These are phyloP conservation scores for Fusarium sacchari DNA, from an alignment of 2,329 filamentous ascomycete genomes.

Conservation along the genomic window DNA sequence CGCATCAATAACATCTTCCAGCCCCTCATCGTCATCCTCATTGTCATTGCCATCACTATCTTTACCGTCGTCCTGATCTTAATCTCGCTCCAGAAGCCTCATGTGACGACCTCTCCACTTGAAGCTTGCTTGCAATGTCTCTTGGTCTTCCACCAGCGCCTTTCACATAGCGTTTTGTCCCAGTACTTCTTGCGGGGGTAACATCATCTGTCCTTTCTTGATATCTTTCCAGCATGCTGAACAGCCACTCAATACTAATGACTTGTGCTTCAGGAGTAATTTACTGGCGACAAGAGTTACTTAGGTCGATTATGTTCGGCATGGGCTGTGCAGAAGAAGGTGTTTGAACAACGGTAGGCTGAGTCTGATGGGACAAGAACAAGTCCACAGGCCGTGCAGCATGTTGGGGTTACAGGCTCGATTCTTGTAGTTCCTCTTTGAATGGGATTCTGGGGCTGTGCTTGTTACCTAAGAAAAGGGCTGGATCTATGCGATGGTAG, in stretches of 20 bases:
- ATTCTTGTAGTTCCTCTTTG: fast-evolving
- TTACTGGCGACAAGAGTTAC: too few species aligned
- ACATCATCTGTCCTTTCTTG: neutral
- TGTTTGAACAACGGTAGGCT: neutral
- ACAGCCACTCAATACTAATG: neutral
- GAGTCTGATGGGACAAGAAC: too few species aligned
- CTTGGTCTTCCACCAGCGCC: fast-evolving
- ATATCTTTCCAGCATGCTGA: neutral
- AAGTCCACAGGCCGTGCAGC: neutral
- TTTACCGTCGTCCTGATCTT: too few species aligned
- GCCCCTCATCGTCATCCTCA: neutral
- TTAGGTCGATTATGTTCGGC: too few species aligned
- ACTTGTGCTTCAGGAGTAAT: neutral
- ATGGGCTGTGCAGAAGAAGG: neutral
- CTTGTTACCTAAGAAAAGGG: neutral
- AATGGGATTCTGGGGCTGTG: neutral
- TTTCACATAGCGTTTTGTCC: neutral
- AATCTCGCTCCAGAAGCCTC: too few species aligned
- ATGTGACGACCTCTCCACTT: neutral
- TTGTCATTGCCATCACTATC: fast-evolving
- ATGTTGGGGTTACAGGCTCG: neutral
- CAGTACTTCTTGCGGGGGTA: neutral
- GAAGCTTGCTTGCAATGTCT: neutral
- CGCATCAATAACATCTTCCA: neutral
- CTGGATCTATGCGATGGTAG: neutral